These are phyloP conservation scores for Epichloe sp. DNA, from an alignment of 2,329 filamentous ascomycete species.

Conservation along the genomic window DNA sequence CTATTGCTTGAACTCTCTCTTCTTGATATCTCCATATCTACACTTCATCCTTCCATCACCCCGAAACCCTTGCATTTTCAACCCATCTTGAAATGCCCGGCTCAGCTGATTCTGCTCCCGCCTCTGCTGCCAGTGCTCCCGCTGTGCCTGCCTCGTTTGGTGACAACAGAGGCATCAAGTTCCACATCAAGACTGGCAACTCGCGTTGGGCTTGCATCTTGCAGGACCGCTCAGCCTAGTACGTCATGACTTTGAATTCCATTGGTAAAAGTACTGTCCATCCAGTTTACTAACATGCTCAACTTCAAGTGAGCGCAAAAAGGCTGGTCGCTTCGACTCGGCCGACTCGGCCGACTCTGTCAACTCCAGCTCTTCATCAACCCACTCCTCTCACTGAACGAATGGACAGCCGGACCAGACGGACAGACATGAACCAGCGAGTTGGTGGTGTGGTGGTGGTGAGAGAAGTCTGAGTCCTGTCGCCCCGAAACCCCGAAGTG, in stretches of 20 bases:
- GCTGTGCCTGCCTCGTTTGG: constrained; percentile 16
- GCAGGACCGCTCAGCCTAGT: constrained; percentile 32
- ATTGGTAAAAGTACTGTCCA: neutral
- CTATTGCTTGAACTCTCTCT: neutral
- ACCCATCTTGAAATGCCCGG: constrained; percentile 8
- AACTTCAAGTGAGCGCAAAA: constrained; percentile 22
- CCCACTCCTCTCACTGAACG: constrained; percentile 3
- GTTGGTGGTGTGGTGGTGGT: neutral
- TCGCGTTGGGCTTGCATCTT: constrained; percentile 26
- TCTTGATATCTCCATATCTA: neutral
- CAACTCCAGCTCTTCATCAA: constrained; percentile 16
- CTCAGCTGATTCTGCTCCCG: constrained; percentile 7
- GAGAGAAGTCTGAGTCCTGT: neutral
- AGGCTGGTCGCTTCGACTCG: constrained; percentile 24
- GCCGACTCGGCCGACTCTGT: constrained; percentile 24
- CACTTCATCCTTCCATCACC: too few relatives aligned
- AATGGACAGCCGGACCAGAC: neutral
- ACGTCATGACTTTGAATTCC: constrained; percentile 13
- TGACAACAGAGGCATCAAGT: constrained; percentile 29
- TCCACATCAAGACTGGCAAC: constrained; percentile 32
- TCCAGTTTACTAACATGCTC: constrained; percentile 8
- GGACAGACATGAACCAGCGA: too few relatives aligned
- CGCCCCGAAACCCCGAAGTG: too few relatives aligned
- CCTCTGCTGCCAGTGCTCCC: constrained; percentile 7
- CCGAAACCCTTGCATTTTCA: neutral